phyloP scores from a whole-genome alignment of 2,329 filamentous ascomycete species.

The Cercospora zeae-maydis region DNA sequence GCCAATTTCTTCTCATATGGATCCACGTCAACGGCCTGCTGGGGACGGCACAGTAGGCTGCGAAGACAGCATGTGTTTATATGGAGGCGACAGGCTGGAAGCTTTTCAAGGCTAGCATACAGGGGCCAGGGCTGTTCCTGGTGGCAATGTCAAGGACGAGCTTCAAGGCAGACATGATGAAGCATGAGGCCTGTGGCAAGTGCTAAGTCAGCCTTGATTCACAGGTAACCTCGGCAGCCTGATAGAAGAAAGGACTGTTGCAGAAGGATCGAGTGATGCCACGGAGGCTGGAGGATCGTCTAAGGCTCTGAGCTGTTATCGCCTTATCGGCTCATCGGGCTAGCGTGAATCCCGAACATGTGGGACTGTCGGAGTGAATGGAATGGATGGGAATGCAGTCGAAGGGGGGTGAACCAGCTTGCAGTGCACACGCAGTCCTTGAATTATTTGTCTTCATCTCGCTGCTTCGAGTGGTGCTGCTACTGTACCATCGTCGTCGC shows the following conservation, averaged over 20 bases:
- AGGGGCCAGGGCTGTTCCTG: too few species aligned
- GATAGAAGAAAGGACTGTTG: too few species aligned
- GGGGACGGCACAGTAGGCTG: neutral
- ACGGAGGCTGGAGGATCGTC: neutral
- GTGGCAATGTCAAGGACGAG: too few species aligned
- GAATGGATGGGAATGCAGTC: neutral
- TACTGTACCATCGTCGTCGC: neutral
- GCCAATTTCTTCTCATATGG: neutral
- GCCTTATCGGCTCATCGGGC: neutral
- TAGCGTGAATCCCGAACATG: neutral
- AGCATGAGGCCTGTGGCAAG: too few species aligned
- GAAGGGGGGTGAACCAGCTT: neutral
- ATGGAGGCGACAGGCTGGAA: neutral
- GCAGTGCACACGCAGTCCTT: neutral
- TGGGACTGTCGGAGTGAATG: neutral
- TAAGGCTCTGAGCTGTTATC: neutral
- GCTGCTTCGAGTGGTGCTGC: constrained; percentile 4
- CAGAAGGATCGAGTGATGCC: too few species aligned
- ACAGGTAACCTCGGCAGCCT: too few species aligned
- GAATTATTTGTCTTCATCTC: neutral
- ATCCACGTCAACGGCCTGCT: neutral
- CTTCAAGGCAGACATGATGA: too few species aligned
- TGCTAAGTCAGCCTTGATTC: too few species aligned
- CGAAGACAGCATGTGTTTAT: neutral
- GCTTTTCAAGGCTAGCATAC: too few species aligned